A percentile compares a stretch with the other conserved stretches of the same genome.
Conservation (phyloP, 2,329 filamentous ascomycete species). For the Fusarium piperis region DNA sequence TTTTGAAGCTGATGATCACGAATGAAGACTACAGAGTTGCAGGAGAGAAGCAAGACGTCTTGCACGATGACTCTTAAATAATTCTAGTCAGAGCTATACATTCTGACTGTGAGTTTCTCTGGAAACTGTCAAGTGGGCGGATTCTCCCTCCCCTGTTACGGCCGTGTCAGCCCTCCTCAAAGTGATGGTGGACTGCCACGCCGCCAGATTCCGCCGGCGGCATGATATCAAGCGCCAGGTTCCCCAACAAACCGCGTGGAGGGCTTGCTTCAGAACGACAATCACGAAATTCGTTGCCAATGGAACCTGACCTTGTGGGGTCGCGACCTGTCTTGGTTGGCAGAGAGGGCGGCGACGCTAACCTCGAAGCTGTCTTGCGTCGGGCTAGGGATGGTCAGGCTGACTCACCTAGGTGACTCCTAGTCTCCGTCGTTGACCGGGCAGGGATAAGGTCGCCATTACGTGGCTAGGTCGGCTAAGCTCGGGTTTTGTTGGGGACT, state of each 20-base stretch:
- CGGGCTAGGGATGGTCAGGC: conserved; percentile 18
- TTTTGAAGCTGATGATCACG: background rate
- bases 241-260: conserved; percentile 25
- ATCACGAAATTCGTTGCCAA: conserved; percentile 30
- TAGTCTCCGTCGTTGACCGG: background rate
- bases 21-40: background rate
- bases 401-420: conserved; percentile 35
- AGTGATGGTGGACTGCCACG: background rate
- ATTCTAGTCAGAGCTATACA: background rate
- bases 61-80: conserved; percentile 26
- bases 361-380: conserved; percentile 20
- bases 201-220: conserved; percentile 10
- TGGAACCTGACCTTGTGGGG: conserved; percentile 26
- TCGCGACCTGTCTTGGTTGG: conserved; percentile 6
- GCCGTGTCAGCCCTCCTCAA: background rate
- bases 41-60: background rate
- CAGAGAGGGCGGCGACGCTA: conserved; percentile 21
- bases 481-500: conserved; percentile 26
- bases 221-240: background rate
- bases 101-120: conserved; percentile 7
- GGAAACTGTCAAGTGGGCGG: conserved; percentile 3
- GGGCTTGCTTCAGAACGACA: background rate
- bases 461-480: conserved; percentile 24
- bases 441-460: conserved; percentile 4
- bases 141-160: conserved; percentile 3